phyloP scores from a whole-genome alignment of 2,329 filamentous ascomycete genomes.

The Calonectria hongkongensis region DNA sequence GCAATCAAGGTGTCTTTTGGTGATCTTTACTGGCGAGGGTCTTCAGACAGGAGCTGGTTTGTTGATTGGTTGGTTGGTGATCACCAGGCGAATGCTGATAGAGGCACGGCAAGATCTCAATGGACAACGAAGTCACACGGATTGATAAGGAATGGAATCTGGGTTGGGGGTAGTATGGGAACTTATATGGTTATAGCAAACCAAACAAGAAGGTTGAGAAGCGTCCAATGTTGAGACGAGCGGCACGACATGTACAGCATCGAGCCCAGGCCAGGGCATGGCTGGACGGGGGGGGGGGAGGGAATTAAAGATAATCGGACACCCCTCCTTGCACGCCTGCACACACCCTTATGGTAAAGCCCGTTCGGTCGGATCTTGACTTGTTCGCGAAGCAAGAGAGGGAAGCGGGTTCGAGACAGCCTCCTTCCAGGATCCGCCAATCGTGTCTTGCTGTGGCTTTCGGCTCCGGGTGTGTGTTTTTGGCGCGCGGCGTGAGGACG shows the following conservation, averaged over 20 bases:
- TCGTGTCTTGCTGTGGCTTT: slow-evolving; percentile 53
- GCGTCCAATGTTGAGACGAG: slow-evolving; percentile 45
- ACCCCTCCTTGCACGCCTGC: slow-evolving; percentile 37
- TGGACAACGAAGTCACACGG: slow-evolving; percentile 15
- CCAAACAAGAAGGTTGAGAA: slow-evolving; percentile 45
- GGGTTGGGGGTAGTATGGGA: slow-evolving; percentile 47
- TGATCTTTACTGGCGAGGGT: slow-evolving; percentile 11
- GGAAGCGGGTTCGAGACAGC: slow-evolving; percentile 52
- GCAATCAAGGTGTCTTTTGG: slow-evolving; percentile 22
- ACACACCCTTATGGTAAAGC: slow-evolving; percentile 45
- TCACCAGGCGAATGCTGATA: slow-evolving; percentile 2
- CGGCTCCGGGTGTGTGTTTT: slow-evolving; percentile 50
- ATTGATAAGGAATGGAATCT: slow-evolving; percentile 22
- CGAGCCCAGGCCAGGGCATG: slow-evolving; percentile 50
- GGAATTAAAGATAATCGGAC: slow-evolving; percentile 49
- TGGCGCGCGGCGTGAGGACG: slow-evolving; percentile 42
- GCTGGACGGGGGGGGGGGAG: slow-evolving; percentile 51
- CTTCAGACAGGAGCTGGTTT: not conserved
- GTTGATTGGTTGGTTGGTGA: slow-evolving; percentile 3
- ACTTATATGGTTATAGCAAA: slow-evolving; percentile 52
- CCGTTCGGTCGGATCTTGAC: slow-evolving; percentile 45
- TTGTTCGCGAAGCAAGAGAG: slow-evolving; percentile 47
- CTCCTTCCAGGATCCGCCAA: slow-evolving; percentile 50
- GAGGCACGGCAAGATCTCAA: slow-evolving; percentile 14
- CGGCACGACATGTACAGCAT: slow-evolving; percentile 47